phyloP scores from a whole-genome alignment of 2,329 filamentous ascomycete genomes.

The Leptographium radiaticola region DNA sequence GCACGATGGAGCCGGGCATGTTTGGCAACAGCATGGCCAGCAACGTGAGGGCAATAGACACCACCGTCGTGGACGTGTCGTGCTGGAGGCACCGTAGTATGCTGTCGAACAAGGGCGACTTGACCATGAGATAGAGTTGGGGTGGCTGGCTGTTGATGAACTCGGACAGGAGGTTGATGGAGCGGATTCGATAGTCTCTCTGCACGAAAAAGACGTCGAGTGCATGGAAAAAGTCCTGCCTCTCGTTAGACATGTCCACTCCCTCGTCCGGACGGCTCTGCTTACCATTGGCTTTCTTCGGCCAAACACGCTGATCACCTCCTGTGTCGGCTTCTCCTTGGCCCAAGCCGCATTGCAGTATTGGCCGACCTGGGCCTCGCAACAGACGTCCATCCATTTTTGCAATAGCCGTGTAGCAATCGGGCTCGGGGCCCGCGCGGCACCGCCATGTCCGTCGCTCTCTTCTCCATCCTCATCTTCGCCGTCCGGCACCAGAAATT shows the following conservation, averaged over 20 bases:
- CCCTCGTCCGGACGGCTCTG: background rate
- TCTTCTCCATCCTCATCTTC: conserved; percentile 32
- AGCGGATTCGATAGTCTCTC: conserved; percentile 48
- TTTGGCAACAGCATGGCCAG: conserved; percentile 75
- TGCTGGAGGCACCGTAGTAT: conserved; percentile 61
- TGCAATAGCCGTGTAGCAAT: conserved; percentile 44
- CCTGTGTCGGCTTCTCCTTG: conserved; percentile 36
- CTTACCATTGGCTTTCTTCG: conserved; percentile 50
- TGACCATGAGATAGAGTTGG: conserved; percentile 59
- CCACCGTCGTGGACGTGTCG: conserved; percentile 63
- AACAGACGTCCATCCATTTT: conserved; percentile 41
- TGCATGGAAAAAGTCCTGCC: conserved; percentile 49
- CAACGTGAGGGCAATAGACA: conserved; percentile 62
- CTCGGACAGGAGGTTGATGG: conserved; percentile 54
- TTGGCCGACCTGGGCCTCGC: conserved; percentile 20
- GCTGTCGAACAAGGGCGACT: conserved; percentile 59
- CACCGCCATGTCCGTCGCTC: conserved; percentile 22
- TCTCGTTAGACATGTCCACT: background rate
- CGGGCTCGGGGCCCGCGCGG: conserved; percentile 24
- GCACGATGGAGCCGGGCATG: conserved; percentile 58
- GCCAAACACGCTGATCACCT: conserved; percentile 46
- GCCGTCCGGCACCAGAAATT: conserved; percentile 50
- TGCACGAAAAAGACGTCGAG: conserved; percentile 55
- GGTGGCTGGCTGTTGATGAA: conserved; percentile 69
- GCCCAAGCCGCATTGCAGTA: conserved; percentile 25